Evolutionary conservation across 345 rosid genomes (phyloP), one percentile per base, ranked within the genome.

Genomic region (Brassica napus): DNA sequence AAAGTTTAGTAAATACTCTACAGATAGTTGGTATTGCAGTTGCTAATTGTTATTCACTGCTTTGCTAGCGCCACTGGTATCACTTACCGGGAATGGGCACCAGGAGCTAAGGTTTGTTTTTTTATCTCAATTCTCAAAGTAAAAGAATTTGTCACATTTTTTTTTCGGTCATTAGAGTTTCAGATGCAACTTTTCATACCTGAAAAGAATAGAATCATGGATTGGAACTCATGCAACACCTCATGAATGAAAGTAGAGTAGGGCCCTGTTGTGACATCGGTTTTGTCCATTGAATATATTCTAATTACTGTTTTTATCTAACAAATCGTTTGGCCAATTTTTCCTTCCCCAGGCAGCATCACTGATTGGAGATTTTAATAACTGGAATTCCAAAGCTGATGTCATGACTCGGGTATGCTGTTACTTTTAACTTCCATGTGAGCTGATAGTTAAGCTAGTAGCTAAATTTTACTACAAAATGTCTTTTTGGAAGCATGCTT

Each of bases 1-100:
- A 26, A 49, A 52, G 34, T 79, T 30, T 14, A 64, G 55, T 69
- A 69, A 31, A 75, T 75, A 75, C 76, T 42, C 55, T 62, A 28
- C 65, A 70, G 63, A 16, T 75, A 74, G 78, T 71, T 72, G 68
- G 83, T 65, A 59, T 71, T 63, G 70, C 65, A 79, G 71, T 83
- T 74, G 68, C 85, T 88, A 76, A 87, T 81, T 59, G 30, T 84
- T 34, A 64, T 52, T 87, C 67, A 59, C 69, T 82, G 82, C 30
- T 70, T 85, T 84, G 86, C 77, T 89, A 92, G 98, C 82, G 88
- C 82, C 81, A 88, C 88, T 61, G 98, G 98, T 70, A 85, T 91
- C 84, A 92, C 95, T 57, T 94, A 92, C 78, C 83, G 97, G 75
- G 98, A 94, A 83, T 94, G 98, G 98, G 97, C 98, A 63, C 98